A percentile compares a stretch with the other conserved stretches of the same genome.
Conservation (phyloP, 2,329 filamentous ascomycete species). For the Claviceps purpurea region DNA sequence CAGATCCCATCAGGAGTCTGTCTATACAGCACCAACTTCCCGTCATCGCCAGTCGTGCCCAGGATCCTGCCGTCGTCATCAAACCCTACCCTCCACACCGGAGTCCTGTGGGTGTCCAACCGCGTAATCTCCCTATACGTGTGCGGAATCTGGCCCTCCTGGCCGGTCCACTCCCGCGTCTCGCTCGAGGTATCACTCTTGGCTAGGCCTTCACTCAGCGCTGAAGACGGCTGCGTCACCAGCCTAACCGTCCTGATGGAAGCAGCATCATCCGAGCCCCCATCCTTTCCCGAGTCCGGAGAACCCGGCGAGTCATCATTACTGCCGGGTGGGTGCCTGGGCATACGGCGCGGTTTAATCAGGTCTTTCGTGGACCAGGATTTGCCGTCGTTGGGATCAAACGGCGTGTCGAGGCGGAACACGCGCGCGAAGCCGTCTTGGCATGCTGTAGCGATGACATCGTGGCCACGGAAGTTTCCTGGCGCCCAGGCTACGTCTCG, state of each 20-base stretch:
- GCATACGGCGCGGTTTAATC: conserved; percentile 13
- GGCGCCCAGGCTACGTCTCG: conserved; percentile 87
- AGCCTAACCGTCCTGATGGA: conserved; percentile 16
- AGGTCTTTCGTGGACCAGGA: conserved; percentile 36
- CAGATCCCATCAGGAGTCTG: conserved; percentile 44
- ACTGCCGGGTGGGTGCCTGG: neutral
- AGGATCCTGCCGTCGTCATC: conserved; percentile 58
- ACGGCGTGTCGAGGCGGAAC: conserved; percentile 62
- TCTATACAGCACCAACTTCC: conserved; percentile 48
- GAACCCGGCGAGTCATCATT: neutral
- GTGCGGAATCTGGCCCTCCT: conserved; percentile 55
- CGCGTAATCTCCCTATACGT: conserved; percentile 48
- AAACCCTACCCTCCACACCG: conserved; percentile 65
- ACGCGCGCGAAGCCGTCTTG: conserved; percentile 84
- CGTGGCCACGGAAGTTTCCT: conserved; percentile 79
- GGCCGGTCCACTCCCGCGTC: conserved; percentile 35
- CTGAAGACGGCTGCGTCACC: conserved; percentile 23
- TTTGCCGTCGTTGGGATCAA: conserved; percentile 31
- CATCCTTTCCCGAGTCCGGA: conserved; percentile 17
- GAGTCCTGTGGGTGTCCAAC: conserved; percentile 53
- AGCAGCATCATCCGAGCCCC: conserved; percentile 8
- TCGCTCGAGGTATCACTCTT: conserved; percentile 33
- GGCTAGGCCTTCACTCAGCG: conserved; percentile 39
- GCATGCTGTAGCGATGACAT: conserved; percentile 81
- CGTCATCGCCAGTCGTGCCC: conserved; percentile 65